Base-by-base conservation (phyloP, 768 basidiomycete species). In the Rhodotorula babjevae region DNA sequence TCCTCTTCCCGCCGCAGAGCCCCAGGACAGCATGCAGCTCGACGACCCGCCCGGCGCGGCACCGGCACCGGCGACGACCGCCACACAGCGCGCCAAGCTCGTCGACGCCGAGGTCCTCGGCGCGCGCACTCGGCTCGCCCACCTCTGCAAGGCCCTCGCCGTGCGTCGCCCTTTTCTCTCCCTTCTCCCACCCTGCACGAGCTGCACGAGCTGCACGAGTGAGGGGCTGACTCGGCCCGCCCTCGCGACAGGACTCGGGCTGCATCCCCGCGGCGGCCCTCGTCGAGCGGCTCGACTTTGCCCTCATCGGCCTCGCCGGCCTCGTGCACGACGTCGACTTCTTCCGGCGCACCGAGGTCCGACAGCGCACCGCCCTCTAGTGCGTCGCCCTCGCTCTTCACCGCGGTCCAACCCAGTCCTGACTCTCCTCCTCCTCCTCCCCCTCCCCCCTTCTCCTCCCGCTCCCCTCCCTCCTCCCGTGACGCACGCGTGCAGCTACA, bases 221-320 rank as follows among this genome's bases (percentile, higher is more conserved):
- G n/a, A n/a, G n/a, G n/a, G n/a, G n/a, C n/a, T n/a, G n/a, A n/a
- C n/a, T n/a, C n/a, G n/a, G n/a, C n/a, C n/a, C n/a, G n/a, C n/a
- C n/a, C n/a, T n/a, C n/a, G n/a, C n/a, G n/a, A n/a, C 68, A 92
- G 91, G 84, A 85, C 64, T 74, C 80, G 70, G 84, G 85, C 31
- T 84, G 91, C 55, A 78, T 93, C 23, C 84, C 85, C 64, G 82
- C 87, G 1, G 82, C 84, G 8, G 82, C 87, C 40, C 91, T 89
- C 81, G 84, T 89, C 60, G 90, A 93, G 79, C 84, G 90, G 23
- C 83, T 93, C 49, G 92, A 93, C 72, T 81, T 52, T 14, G 50
- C 23, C 50, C 23, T 52, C 3, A 27, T 87, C 47, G 80, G 84
- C 3, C 81, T 91, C 33, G 81, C 91, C 36, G 85, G 86, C 21